Conservation (phyloP, 495 filamentous ascomycete species). For the Aspergillus bridgeri region DNA sequence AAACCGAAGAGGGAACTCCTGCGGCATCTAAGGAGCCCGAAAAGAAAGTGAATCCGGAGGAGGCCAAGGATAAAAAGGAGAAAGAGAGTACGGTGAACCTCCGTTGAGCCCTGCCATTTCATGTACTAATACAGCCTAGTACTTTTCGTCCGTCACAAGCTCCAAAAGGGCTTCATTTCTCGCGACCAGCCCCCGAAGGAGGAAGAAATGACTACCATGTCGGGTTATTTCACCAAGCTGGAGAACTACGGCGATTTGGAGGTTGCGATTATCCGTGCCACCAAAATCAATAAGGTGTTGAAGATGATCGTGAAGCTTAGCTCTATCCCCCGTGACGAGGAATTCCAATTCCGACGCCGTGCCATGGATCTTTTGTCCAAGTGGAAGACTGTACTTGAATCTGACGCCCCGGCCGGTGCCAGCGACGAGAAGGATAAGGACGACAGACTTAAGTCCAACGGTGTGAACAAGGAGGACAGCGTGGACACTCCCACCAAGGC, state of each 20-base stretch:
- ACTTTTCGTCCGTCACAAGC: constrained; percentile 80
- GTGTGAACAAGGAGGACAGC: constrained; percentile 47
- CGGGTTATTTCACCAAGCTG: constrained; percentile 71
- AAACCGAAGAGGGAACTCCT: constrained; percentile 37
- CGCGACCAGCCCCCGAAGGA: constrained; percentile 76
- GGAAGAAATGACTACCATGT: constrained; percentile 86
- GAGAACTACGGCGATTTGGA: constrained; percentile 78
- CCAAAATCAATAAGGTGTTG: constrained; percentile 93
- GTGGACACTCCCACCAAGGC: constrained; percentile 36
- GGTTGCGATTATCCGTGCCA: constrained; percentile 74
- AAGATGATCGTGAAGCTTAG: constrained; percentile 83
- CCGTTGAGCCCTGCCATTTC: background rate
- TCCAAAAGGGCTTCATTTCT: constrained; percentile 87
- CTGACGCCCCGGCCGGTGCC: constrained; percentile 42
- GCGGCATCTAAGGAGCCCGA: constrained; percentile 48
- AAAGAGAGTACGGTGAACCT: constrained; percentile 58
- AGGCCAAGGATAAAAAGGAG: constrained; percentile 60
- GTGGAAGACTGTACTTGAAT: constrained; percentile 78
- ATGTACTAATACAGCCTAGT: constrained; percentile 40
- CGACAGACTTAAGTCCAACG: constrained; percentile 48
- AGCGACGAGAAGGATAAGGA: constrained; percentile 46
- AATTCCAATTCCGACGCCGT: constrained; percentile 78
- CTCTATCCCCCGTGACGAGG: constrained; percentile 77
- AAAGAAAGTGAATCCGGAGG: constrained; percentile 54
- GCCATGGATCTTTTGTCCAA: constrained; percentile 68